Base-by-base conservation (phyloP, 2,329 filamentous ascomycete genomes). In the Colletotrichum ledebouriae region DNA sequence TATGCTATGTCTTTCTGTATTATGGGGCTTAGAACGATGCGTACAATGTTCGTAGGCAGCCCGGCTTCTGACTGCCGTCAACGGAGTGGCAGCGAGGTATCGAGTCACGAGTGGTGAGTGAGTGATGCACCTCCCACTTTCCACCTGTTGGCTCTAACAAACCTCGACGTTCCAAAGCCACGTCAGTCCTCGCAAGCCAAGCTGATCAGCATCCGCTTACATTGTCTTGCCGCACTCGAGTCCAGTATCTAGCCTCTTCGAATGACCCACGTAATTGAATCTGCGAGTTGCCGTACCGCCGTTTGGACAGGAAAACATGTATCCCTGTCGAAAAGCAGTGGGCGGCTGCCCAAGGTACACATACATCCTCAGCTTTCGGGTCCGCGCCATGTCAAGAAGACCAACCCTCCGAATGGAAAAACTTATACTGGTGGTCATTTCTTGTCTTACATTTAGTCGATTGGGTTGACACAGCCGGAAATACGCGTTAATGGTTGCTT, bases 131-230 rank as follows among this genome's bases (percentile, higher is more conserved):
- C n/a, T n/a, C n/a, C n/a, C n/a, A 34, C n/a, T 52, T 34, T 34
- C 49, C 37, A 39, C 37, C 25, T 42, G 13, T 6, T 29, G 37
- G n/a, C 29, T 52, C 29, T 29, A 10, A 52, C 15, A 50, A 47
- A 11, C 10, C 29, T 39, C 42, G 7, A 25, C 13, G 12, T 44
- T 44, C 15, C 5, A 17, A n/a, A 39, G 44, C 42, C 57, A 47
- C 57, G 57, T 49, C 57, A 59, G 12, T n/a, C 44, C 33, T 49
- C 57, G 49, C 57, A 42, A 44, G 42, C 44, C 41, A 59, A 17
- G 33, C 22, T 55, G 34, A 53, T 42, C 47, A 44, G 2, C 57
- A 49, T 37, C 15, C 44, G 17, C 11, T 29, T 17, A 20, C 13
- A 10, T 34, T 50, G 44, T 33, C 42, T 37, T 34, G 33, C 25